phyloP scores from a whole-genome alignment of 805 yeast genomes.

The Spathaspora passalidarum region DNA sequence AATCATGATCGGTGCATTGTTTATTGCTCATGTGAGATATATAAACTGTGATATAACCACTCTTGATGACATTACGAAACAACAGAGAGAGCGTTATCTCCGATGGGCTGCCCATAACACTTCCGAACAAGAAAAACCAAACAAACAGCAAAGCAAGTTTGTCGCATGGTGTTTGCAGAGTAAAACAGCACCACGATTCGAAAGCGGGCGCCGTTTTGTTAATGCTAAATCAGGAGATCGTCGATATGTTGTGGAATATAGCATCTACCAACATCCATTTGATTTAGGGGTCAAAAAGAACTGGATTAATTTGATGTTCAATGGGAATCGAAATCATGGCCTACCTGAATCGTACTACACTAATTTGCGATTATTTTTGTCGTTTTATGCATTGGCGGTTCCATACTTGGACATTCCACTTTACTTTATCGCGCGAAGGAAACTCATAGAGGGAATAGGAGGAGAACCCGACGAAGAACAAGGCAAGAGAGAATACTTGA shows the following conservation, averaged over 20 bases:
- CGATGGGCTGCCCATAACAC: constrained; percentile 17
- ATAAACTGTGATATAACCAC: constrained; percentile 52
- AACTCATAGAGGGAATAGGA: background rate
- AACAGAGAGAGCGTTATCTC: constrained; percentile 27
- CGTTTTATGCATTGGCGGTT: constrained; percentile 13
- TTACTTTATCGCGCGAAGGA: constrained; percentile 1
- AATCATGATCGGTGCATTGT: constrained; percentile 42
- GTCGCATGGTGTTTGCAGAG: background rate
- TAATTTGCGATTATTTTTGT: constrained; percentile 11
- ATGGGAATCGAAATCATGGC: constrained; percentile 21
- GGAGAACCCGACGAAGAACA: background rate
- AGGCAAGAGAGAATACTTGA: background rate
- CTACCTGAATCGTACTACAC: constrained; percentile 8
- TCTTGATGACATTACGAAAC: constrained; percentile 49
- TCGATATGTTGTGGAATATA: constrained; percentile 36
- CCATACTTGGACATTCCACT: constrained; percentile 23
- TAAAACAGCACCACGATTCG: constrained; percentile 13
- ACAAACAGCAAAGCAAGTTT: constrained; percentile 5
- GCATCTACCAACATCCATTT: constrained; percentile 30
- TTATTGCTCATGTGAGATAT: constrained; percentile 42
- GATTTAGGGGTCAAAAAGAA: constrained; percentile 36
- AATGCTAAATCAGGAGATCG: constrained; percentile 32
- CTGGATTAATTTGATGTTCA: constrained; percentile 30
- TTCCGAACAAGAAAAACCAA: constrained; percentile 1
- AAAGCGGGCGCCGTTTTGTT: constrained; percentile 40